Conservation (phyloP, 257 asterid genomes). For the Solanum dulcamara region DNA sequence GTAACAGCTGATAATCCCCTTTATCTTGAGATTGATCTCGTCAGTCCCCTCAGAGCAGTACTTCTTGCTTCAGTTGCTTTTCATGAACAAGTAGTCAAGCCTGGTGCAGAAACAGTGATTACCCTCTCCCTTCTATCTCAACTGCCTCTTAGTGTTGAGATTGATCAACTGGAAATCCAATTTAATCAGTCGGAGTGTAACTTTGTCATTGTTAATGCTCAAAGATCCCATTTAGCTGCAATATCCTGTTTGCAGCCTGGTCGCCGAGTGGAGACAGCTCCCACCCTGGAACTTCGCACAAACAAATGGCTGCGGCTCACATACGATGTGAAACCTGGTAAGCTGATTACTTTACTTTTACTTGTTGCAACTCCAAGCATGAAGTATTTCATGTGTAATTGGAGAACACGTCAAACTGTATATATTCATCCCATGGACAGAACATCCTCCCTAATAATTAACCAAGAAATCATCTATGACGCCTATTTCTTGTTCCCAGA, state of each 20-base stretch:
- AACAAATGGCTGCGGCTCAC: conserved; percentile 92
- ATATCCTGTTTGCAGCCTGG: conserved; percentile 61
- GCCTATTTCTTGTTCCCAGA: neutral
- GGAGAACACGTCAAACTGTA: neutral
- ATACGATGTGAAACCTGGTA: conserved; percentile 80
- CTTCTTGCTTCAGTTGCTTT: conserved; percentile 95
- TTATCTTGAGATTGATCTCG: conserved; percentile 90
- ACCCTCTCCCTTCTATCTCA: conserved; percentile 81
- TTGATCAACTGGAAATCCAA: conserved; percentile 96
- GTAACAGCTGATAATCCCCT: conserved; percentile 66
- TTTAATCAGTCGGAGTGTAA: conserved; percentile 90
- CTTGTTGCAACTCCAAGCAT: neutral
- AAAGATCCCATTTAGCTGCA: conserved; percentile 63
- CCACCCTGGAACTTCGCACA: conserved; percentile 54
- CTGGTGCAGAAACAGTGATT: conserved; percentile 59
- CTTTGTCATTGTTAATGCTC: conserved; percentile 73
- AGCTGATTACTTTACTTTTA: conserved; percentile 8
- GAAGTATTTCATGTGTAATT: neutral
- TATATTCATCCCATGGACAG: neutral
- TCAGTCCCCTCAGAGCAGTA: conserved; percentile 78
- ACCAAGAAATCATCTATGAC: neutral
- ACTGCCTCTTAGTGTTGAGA: conserved; percentile 63
- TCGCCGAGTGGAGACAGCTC: conserved; percentile 82
- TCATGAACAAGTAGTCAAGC: conserved; percentile 90
- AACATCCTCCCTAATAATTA: neutral